Percentiles rank a stretch among this genome's conserved stretches.
Evolutionary conservation across 352 stramenopile genomes (phyloP).

Genomic region (Pythium biforme): DNA sequence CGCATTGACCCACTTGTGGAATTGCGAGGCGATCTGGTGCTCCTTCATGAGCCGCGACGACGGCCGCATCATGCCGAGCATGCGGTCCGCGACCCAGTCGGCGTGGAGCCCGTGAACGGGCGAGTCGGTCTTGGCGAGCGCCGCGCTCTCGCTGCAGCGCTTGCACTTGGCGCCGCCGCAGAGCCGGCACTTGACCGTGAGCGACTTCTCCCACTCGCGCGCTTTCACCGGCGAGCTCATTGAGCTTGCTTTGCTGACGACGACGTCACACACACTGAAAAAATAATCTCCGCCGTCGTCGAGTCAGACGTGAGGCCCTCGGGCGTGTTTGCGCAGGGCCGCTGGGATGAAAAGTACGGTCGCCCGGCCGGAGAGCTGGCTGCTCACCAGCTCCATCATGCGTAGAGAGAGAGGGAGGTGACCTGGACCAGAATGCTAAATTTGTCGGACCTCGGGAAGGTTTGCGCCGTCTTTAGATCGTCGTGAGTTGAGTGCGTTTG

Average conservation of each 20-base stretch:
- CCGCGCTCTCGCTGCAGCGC: slow-evolving; percentile 78
- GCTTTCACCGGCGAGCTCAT: slow-evolving; percentile 77
- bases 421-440: not conserved
- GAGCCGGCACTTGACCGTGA: slow-evolving; percentile 83
- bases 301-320: too few relatives aligned
- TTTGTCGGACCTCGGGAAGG: not conserved
- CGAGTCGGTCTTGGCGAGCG: slow-evolving; percentile 68
- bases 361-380: too few relatives aligned
- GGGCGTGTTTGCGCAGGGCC: too few relatives aligned
- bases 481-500: too few relatives aligned
- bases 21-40: slow-evolving; percentile 79
- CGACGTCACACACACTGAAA: not conserved
- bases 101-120: slow-evolving; percentile 79
- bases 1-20: slow-evolving; percentile 51
- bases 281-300: too few relatives aligned
- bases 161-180: slow-evolving; percentile 88
- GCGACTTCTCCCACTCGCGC: slow-evolving; percentile 78
- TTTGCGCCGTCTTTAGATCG: not conserved
- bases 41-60: slow-evolving; percentile 81
- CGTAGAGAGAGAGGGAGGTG: too few relatives aligned
- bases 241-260: not conserved
- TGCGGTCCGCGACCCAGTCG: slow-evolving; percentile 85
- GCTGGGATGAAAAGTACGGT: too few relatives aligned
- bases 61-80: slow-evolving; percentile 90
- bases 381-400: too few relatives aligned